These are phyloP conservation scores for Podila minutissima DNA, from an alignment of 192 early-diverging fungal species.

Conservation along the genomic window DNA sequence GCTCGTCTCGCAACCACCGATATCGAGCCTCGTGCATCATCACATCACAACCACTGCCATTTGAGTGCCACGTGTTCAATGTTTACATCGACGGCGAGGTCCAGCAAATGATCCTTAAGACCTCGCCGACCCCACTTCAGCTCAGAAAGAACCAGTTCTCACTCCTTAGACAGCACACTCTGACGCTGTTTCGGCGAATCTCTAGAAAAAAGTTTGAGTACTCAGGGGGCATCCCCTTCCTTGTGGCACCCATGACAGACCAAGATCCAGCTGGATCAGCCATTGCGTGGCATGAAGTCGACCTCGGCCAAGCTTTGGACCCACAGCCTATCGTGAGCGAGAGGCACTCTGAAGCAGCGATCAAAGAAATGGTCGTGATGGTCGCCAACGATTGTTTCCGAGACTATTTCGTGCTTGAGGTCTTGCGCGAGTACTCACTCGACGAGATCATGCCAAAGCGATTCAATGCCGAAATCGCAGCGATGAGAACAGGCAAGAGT, in stretches of 20 bases:
- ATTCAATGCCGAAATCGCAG: slow-evolving; percentile 9
- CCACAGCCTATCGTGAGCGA: slow-evolving; percentile 13
- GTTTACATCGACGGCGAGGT: slow-evolving; percentile 44
- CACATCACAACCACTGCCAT: slow-evolving; percentile 52
- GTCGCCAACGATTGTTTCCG: slow-evolving; percentile 54
- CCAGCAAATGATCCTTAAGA: slow-evolving; percentile 19
- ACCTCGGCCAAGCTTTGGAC: slow-evolving; percentile 6
- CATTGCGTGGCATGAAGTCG: slow-evolving; percentile 61
- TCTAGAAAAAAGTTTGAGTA: slow-evolving; percentile 60
- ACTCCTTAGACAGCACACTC: slow-evolving; percentile 59
- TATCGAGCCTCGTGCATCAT: slow-evolving; percentile 56
- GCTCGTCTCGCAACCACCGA: slow-evolving; percentile 25
- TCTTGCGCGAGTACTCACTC: slow-evolving; percentile 32
- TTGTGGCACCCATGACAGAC: slow-evolving; percentile 63
- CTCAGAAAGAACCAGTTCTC: slow-evolving; percentile 38
- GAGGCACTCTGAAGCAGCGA: slow-evolving; percentile 8
- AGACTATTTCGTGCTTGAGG: slow-evolving; percentile 53
- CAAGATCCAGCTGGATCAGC: slow-evolving; percentile 18
- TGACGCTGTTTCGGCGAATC: slow-evolving; percentile 57
- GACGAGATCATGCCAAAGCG: slow-evolving; percentile 10
- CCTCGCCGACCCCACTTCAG: slow-evolving; percentile 12
- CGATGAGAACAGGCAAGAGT: slow-evolving; percentile 2
- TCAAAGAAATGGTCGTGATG: slow-evolving; percentile 46
- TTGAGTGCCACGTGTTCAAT: slow-evolving; percentile 19
- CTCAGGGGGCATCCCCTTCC: slow-evolving; percentile 59